A percentile compares a stretch with the other conserved stretches of the same genome.
phyloP scores from a whole-genome alignment of 345 rosid genomes.

The Citrus maxima region DNA sequence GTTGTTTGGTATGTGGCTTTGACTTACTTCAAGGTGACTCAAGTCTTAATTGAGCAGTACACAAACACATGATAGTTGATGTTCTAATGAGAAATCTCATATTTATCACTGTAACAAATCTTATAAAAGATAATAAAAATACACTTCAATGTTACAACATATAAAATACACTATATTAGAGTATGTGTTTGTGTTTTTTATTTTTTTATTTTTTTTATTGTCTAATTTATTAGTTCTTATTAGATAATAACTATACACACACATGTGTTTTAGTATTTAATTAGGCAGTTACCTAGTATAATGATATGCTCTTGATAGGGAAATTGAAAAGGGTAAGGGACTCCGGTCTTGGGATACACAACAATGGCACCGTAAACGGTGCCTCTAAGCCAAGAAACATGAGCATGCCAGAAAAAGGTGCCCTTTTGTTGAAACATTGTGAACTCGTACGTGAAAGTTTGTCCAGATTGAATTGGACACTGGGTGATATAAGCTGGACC shows the following conservation, averaged over 20 bases:
- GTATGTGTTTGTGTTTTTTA: too few relatives aligned
- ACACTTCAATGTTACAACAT: too few relatives aligned
- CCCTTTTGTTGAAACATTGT: constrained; percentile 69
- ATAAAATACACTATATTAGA: too few relatives aligned
- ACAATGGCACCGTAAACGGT: constrained; percentile 73
- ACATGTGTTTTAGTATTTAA: too few relatives aligned
- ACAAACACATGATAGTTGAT: too few relatives aligned
- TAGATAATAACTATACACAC: too few relatives aligned
- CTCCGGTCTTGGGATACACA: constrained; percentile 61
- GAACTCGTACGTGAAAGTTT: constrained; percentile 70
- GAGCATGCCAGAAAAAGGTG: constrained; percentile 86
- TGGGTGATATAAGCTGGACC: constrained; percentile 91
- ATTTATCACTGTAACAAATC: too few relatives aligned
- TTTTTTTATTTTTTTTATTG: too few relatives aligned
- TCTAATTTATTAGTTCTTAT: too few relatives aligned
- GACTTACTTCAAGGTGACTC: constrained; percentile 2
- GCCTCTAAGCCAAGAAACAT: constrained; percentile 82
- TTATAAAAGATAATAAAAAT: too few relatives aligned
- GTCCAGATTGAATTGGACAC: constrained; percentile 77
- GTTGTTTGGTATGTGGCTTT: neutral
- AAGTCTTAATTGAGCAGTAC: neutral
- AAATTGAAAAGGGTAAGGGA: constrained; percentile 65
- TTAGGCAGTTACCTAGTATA: constrained; percentile 43
- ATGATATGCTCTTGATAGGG: constrained; percentile 65
- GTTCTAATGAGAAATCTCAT: too few relatives aligned